Conservation (phyloP, 108 stramenopile genomes). For the Chaetoceros muelleri region DNA sequence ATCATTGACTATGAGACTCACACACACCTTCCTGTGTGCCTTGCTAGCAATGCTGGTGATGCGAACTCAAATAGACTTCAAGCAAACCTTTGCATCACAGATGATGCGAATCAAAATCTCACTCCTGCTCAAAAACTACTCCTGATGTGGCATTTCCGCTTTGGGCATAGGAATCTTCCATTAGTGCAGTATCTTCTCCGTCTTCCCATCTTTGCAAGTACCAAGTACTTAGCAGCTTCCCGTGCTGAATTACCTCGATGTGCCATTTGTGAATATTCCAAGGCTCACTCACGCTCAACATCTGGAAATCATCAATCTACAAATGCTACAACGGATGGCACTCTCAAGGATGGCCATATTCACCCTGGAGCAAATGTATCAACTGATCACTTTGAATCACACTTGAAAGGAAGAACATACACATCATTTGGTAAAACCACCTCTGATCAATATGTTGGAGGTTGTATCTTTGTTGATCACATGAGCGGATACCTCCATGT, state of each 20-base stretch:
- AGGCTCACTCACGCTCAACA: too few relatives aligned
- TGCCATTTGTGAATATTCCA: not conserved
- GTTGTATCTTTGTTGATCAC: slow-evolving; percentile 13
- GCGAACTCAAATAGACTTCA: not conserved
- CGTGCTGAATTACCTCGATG: not conserved
- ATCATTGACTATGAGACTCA: not conserved
- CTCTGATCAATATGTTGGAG: slow-evolving; percentile 1
- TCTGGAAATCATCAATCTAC: not conserved
- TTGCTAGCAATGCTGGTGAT: not conserved
- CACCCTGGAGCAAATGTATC: not conserved
- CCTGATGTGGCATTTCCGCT: not conserved
- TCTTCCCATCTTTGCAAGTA: not conserved
- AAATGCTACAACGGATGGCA: not conserved
- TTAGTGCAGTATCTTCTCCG: not conserved
- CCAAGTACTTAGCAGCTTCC: not conserved
- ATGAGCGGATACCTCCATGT: slow-evolving; percentile 3
- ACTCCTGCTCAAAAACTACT: not conserved
- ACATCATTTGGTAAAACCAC: not conserved
- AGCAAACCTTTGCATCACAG: not conserved
- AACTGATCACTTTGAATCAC: not conserved
- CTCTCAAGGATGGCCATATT: not conserved
- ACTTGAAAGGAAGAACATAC: not conserved
- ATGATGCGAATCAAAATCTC: not conserved
- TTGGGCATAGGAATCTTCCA: not conserved
- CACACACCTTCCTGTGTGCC: not conserved